Evolutionary conservation across 148 eudicot genomes (phyloP).

Genomic region (Chenopodium album): DNA sequence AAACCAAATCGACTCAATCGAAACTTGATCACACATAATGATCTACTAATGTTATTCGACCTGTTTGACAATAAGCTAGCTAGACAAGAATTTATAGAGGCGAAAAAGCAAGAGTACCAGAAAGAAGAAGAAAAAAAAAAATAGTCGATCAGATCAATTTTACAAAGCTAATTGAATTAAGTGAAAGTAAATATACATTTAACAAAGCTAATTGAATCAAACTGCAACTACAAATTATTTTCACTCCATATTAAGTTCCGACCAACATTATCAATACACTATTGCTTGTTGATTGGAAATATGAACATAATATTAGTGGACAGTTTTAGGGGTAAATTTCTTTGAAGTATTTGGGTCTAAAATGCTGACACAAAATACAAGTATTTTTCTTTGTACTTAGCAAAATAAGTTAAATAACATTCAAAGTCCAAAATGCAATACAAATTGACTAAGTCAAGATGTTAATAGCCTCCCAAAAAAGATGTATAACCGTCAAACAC

Average conservation of each 20-base stretch:
- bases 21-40: background rate
- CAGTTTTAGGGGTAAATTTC: background rate
- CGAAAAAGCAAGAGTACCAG: too few species aligned
- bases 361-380: background rate
- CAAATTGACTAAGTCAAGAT: constrained; percentile 6
- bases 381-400: background rate
- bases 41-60: too few species aligned
- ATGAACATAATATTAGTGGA: too few species aligned
- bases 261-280: too few species aligned
- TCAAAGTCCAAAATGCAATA: background rate
- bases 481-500: constrained; percentile 4
- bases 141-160: too few species aligned
- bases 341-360: background rate
- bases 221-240: too few species aligned
- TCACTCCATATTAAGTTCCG: too few species aligned
- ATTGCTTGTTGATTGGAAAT: too few species aligned
- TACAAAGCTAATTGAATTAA: too few species aligned
- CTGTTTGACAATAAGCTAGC: background rate
- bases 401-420: background rate
- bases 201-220: too few species aligned
- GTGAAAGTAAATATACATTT: too few species aligned
- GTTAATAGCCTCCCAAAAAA: background rate
- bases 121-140: too few species aligned
- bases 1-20: background rate
- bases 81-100: background rate